A percentile compares a stretch with the other conserved stretches of the same genome.
These are phyloP conservation scores for Candida railenensis DNA, from an alignment of 805 yeast genomes.

Conservation along the genomic window DNA sequence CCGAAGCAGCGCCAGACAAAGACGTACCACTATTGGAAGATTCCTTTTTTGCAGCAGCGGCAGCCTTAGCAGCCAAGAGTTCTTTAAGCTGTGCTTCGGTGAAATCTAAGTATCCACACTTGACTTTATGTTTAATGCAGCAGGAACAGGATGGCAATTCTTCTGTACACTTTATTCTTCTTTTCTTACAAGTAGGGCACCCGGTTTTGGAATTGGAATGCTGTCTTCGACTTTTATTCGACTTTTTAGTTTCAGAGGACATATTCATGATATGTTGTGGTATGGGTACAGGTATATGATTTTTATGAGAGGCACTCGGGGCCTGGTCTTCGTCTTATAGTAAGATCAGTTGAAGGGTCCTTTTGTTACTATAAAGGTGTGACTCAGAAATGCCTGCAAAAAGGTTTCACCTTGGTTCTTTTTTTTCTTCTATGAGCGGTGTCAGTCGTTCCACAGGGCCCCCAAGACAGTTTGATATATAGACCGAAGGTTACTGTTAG, in stretches of 20 bases:
- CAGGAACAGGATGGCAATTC: constrained; percentile 39
- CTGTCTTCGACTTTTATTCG: constrained; percentile 22
- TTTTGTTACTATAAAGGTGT: background rate
- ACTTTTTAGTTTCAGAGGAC: constrained; percentile 6
- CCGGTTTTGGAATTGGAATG: constrained; percentile 40
- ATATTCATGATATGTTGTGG: background rate
- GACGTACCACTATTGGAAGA: background rate
- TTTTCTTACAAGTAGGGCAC: constrained; percentile 48
- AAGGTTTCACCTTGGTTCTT: no score
- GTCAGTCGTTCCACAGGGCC: no score
- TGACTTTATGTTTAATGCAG: constrained; percentile 39
- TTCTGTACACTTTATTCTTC: constrained; percentile 50
- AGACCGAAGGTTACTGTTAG: no score
- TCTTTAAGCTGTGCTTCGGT: constrained; percentile 30
- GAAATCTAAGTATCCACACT: constrained; percentile 39
- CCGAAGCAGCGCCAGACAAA: background rate
- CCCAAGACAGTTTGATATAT: no score
- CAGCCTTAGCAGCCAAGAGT: constrained; percentile 12
- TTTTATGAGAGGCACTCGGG: no score
- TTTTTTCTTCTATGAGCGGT: no score
- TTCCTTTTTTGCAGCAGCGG: constrained; percentile 6
- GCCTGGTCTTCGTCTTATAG: background rate
- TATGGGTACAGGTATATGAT: background rate
- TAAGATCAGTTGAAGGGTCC: background rate
- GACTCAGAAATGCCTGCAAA: no score